Evolutionary conservation across 1,284 basidiomycete genomes (phyloP).

Genomic region (Sanghuangporus weigelae): DNA sequence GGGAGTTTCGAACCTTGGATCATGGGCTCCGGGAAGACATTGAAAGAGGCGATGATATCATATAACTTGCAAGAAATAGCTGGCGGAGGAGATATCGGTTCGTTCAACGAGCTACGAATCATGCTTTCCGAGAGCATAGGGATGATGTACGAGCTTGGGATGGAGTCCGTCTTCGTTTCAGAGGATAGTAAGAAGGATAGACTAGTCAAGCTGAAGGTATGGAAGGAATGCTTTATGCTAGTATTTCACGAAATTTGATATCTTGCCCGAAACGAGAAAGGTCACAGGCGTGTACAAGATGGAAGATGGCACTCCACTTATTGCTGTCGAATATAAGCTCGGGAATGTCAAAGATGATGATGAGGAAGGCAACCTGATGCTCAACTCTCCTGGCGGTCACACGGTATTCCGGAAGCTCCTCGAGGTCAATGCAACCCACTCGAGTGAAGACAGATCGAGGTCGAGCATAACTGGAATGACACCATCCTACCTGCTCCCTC

Average conservation of each 20-base stretch:
- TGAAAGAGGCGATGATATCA: not conserved
- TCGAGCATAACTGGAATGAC: not conserved
- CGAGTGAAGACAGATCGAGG: not conserved
- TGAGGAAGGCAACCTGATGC: not conserved
- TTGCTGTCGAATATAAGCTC: not conserved
- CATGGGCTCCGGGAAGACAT: not conserved
- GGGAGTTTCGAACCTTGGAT: not conserved
- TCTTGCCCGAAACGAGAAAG: not conserved
- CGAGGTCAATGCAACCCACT: not conserved
- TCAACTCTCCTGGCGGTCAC: not conserved
- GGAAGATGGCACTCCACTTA: not conserved
- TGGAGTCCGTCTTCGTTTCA: not conserved
- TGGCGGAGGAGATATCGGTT: not conserved
- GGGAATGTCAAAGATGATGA: not conserved
- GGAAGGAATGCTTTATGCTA: too few relatives aligned
- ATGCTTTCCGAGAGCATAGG: not conserved
- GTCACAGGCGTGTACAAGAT: not conserved
- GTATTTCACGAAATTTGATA: not conserved
- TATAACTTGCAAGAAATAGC: not conserved
- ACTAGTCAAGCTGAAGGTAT: not conserved
- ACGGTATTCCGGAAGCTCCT: not conserved
- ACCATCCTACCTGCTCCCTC: conserved; percentile 6
- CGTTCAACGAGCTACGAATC: not conserved
- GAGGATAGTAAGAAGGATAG: not conserved
- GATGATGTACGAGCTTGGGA: not conserved